Evolutionary conservation across 2,329 filamentous ascomycete species (phyloP).

Genomic region (Talaromyces sp.): DNA sequence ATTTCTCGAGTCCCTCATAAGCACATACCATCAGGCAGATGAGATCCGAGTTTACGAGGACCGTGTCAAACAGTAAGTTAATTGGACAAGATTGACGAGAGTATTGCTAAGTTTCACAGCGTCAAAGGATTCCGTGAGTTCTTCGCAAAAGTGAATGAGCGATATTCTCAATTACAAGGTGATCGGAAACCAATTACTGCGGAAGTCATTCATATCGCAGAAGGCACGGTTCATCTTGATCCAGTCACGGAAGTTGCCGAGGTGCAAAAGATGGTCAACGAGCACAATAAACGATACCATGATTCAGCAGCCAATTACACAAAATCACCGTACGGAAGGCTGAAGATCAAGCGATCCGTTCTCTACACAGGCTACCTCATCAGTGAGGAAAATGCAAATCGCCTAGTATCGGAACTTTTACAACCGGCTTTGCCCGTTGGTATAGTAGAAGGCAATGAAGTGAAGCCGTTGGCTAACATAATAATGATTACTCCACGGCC

Average conservation of each 20-base stretch:
- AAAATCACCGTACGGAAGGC: constrained; percentile 46
- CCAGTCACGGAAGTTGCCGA: constrained; percentile 76
- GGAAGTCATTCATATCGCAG: constrained; percentile 83
- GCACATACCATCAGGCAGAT: constrained; percentile 79
- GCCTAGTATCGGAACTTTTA: constrained; percentile 61
- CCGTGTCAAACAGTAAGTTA: constrained; percentile 53
- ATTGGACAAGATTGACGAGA: neutral
- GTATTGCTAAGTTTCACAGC: constrained; percentile 32
- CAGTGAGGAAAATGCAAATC: constrained; percentile 65
- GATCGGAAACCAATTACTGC: constrained; percentile 65
- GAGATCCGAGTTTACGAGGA: constrained; percentile 72
- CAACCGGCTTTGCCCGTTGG: constrained; percentile 60
- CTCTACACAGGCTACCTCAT: constrained; percentile 94
- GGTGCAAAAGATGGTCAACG: constrained; percentile 84
- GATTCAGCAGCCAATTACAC: constrained; percentile 33
- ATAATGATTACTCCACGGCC: constrained; percentile 83
- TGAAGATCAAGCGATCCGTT: constrained; percentile 79
- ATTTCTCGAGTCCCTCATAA: constrained; percentile 74
- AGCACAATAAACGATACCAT: constrained; percentile 62
- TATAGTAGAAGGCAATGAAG: constrained; percentile 61
- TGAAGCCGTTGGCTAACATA: constrained; percentile 81
- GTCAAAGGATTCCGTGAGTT: constrained; percentile 83
- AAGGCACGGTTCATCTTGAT: constrained; percentile 69
- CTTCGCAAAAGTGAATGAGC: constrained; percentile 71
- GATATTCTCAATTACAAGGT: constrained; percentile 45